phyloP scores from a whole-genome alignment of 768 basidiomycete genomes.

The Suillus subaureus region DNA sequence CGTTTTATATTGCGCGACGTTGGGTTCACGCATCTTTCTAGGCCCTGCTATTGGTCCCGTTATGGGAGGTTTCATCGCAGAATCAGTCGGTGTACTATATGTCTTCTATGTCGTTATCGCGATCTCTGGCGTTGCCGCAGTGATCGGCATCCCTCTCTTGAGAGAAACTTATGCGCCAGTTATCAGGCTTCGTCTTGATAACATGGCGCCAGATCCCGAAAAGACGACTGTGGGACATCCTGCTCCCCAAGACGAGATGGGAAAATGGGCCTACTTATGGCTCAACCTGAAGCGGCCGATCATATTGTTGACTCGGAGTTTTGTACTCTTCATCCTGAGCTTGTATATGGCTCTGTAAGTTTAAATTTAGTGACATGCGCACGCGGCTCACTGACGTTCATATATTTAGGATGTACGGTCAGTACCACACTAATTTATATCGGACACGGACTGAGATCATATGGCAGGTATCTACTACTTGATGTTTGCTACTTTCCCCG shows the following conservation, averaged over 20 bases:
- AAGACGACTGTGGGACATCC: slow-evolving; percentile 37
- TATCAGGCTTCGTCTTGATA: slow-evolving; percentile 52
- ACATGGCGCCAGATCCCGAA: slow-evolving; percentile 46
- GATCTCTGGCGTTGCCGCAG: slow-evolving; percentile 44
- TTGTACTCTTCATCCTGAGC: slow-evolving; percentile 72
- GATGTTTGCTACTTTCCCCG: slow-evolving; percentile 69
- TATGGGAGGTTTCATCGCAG: slow-evolving; percentile 65
- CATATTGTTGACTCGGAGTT: slow-evolving; percentile 57
- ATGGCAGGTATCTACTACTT: slow-evolving; percentile 63
- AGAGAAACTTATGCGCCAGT: slow-evolving; percentile 78
- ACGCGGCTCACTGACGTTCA: background rate
- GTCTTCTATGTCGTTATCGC: slow-evolving; percentile 57
- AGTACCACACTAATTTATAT: slow-evolving; percentile 24
- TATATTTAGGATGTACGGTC: slow-evolving; percentile 54
- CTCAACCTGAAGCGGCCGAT: slow-evolving; percentile 63
- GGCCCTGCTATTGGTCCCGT: slow-evolving; percentile 62
- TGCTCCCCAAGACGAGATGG: slow-evolving; percentile 23
- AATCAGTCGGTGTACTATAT: slow-evolving; percentile 61
- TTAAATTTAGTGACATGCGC: background rate
- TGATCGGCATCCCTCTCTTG: slow-evolving; percentile 60
- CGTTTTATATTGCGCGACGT: background rate
- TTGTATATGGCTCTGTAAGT: slow-evolving; percentile 74
- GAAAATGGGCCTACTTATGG: slow-evolving; percentile 53
- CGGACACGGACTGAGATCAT: background rate
- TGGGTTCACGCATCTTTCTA: slow-evolving; percentile 14